Evolutionary conservation across 345 rosid genomes (phyloP), one percentile per base, ranked within the genome.

Genomic region (Melastoma malabathricum): DNA sequence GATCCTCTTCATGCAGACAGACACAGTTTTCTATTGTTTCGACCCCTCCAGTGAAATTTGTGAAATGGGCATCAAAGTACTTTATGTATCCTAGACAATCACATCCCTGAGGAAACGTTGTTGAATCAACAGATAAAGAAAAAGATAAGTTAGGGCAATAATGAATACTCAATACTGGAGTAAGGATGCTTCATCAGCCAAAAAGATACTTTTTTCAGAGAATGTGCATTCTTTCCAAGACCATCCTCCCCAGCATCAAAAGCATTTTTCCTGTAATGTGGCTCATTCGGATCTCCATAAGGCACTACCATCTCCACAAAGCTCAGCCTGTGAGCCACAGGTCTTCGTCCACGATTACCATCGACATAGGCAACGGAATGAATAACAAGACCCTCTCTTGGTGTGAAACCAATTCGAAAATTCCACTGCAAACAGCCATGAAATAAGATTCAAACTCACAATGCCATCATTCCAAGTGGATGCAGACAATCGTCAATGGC

Each of bases 231-330:
- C 74, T 88, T 88, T 29, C 94, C 94, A 41, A 88, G 90, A 51
- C 97, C 97, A 63, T 88, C 97, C 71, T 88, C 94, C 60, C 94
- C 97, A 0, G 97, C 97, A 78, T 88, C 94, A 51, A 88, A 88
- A n/a, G 97, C 97, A 70, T 84, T 88, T 55, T 88, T 88, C 57
- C 89, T 65, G 70, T 84, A 88, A 64, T 88, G 97, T 43, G 97
- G 97, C 46, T 82, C 97, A 64, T 84, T 84, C 19, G 97, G 97
- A 73, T 88, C 97, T 8, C 97, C 97, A 70, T 88, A 88, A 43
- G 97, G 94, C 60, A 88, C 97, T 58, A 88, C 94, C 92, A 88
- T 84, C 77, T 88, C 97, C 52, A 82, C 97, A 67, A 88, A 84
- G 59, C 97, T 88, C 66, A 84, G 67, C 70, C 97, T 82, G 55